phyloP scores from a whole-genome alignment of 306 rosid species.

The Trifolium repens region DNA sequence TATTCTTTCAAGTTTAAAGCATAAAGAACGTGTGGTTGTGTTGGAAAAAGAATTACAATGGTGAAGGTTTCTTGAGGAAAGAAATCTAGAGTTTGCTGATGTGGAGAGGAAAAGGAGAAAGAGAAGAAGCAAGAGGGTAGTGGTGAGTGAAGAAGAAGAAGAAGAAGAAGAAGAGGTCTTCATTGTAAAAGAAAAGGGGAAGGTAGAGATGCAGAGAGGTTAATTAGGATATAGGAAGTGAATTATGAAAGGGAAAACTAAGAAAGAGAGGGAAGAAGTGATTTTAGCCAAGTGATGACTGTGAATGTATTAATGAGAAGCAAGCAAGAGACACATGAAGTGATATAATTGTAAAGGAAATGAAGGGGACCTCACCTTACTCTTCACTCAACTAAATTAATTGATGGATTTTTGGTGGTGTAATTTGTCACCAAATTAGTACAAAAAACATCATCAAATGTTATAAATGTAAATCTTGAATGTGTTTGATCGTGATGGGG shows the following conservation, averaged over 20 bases:
- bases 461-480: too few relatives aligned
- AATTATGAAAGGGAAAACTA: neutral
- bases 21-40: slow-evolving; percentile 65
- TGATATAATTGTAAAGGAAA: slow-evolving; percentile 48
- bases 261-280: slow-evolving; percentile 6
- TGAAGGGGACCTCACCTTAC: slow-evolving; percentile 35
- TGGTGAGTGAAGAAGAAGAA: slow-evolving; percentile 44
- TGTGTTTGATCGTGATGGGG: too few relatives aligned
- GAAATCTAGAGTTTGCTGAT: slow-evolving; percentile 22
- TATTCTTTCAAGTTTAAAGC: slow-evolving; percentile 57
- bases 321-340: slow-evolving; percentile 77
- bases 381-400: slow-evolving; percentile 25
- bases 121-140: slow-evolving; percentile 25
- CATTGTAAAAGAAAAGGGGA: slow-evolving; percentile 43
- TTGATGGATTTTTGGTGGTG: slow-evolving; percentile 20
- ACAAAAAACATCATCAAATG: too few relatives aligned
- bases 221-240: neutral
- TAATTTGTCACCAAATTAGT: slow-evolving; percentile 20
- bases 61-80: slow-evolving; percentile 44
- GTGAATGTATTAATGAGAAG: slow-evolving; percentile 46
- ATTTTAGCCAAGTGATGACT: slow-evolving; percentile 24
- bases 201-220: neutral
- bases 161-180: slow-evolving; percentile 56
- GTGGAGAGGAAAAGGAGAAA: slow-evolving; percentile 41
- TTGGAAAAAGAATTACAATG: slow-evolving; percentile 65